These are phyloP conservation scores for Anaeromyces robustus DNA, from an alignment of 192 early-diverging fungal species.

Conservation along the genomic window DNA sequence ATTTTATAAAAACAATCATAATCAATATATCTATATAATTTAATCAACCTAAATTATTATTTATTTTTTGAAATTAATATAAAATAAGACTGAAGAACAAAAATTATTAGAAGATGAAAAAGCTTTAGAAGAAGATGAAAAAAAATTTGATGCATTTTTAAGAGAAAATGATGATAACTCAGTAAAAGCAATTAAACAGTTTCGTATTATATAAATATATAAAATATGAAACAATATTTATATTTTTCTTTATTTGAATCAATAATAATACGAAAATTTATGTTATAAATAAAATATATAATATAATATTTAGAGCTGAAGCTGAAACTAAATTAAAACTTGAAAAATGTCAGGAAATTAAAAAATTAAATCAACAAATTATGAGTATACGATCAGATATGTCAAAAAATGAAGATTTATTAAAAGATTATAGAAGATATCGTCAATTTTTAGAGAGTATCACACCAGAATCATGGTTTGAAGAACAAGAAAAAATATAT, in stretches of 20 bases:
- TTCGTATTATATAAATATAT: constrained; percentile 3
- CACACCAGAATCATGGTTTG: constrained; percentile 15
- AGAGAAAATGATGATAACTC: constrained; percentile 47
- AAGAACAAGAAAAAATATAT: neutral
- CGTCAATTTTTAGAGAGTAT: constrained; percentile 37
- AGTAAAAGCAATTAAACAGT: constrained; percentile 35
- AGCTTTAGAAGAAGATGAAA: constrained; percentile 40
- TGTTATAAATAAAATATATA: neutral
- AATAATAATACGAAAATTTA: no score
- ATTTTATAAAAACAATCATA: no score
- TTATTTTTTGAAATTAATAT: neutral
- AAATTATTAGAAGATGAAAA: constrained; percentile 43
- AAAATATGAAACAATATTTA: no score
- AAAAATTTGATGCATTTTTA: constrained; percentile 40
- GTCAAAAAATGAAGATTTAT: constrained; percentile 44
- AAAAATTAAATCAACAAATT: constrained; percentile 37
- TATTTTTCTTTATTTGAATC: no score
- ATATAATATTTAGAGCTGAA: constrained; percentile 22
- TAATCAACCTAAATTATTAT: no score
- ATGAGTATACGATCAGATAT: constrained; percentile 38
- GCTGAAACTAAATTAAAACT: constrained; percentile 43
- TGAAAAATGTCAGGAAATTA: constrained; percentile 43
- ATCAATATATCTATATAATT: no score
- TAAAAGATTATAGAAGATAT: constrained; percentile 39
- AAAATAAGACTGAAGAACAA: constrained; percentile 25